phyloP scores from a whole-genome alignment of 176 grass and related monocot genomes.

The Melocanna baccifera region DNA sequence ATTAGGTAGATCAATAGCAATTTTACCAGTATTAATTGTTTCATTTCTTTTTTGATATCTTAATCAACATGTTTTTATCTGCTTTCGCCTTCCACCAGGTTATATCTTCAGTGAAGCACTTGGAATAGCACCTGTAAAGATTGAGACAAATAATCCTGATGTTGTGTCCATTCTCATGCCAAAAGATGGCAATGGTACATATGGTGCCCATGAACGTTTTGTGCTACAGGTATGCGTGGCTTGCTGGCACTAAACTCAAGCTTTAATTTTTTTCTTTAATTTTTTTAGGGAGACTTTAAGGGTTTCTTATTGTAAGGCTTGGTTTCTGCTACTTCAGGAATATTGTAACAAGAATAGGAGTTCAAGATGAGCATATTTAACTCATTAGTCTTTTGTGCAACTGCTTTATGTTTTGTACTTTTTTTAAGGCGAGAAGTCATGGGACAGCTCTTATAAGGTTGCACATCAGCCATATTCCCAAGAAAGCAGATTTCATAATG shows the following conservation, averaged over 20 bases:
- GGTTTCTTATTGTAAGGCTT: constrained; percentile 5
- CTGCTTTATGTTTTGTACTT: constrained; percentile 6
- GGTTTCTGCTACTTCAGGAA: constrained; percentile 11
- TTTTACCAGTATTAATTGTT: background rate
- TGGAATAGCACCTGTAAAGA: constrained; percentile 77
- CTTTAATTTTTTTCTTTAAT: background rate
- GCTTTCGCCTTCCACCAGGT: constrained; percentile 40
- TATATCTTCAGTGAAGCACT: constrained; percentile 85
- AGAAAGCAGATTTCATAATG: constrained; percentile 75
- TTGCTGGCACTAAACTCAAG: background rate
- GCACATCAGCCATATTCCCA: constrained; percentile 55
- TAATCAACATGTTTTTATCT: constrained; percentile 14
- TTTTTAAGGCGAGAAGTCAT: constrained; percentile 65
- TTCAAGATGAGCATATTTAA: constrained; percentile 15
- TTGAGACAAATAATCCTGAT: constrained; percentile 94
- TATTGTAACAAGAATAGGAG: background rate
- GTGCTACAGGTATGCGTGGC: constrained; percentile 56
- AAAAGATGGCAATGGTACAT: constrained; percentile 56
- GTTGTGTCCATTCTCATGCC: constrained; percentile 67
- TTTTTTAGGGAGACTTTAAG: background rate
- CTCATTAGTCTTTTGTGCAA: constrained; percentile 12
- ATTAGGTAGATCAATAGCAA: constrained; percentile 60
- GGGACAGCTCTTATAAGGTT: constrained; percentile 82
- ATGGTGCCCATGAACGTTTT: constrained; percentile 44
- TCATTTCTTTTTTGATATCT: constrained; percentile 14